Evolutionary conservation across 176 grass and related monocot genomes (phyloP), one percentile per base, ranked within the genome.

Genomic region (Aegilops umbellulata): DNA sequence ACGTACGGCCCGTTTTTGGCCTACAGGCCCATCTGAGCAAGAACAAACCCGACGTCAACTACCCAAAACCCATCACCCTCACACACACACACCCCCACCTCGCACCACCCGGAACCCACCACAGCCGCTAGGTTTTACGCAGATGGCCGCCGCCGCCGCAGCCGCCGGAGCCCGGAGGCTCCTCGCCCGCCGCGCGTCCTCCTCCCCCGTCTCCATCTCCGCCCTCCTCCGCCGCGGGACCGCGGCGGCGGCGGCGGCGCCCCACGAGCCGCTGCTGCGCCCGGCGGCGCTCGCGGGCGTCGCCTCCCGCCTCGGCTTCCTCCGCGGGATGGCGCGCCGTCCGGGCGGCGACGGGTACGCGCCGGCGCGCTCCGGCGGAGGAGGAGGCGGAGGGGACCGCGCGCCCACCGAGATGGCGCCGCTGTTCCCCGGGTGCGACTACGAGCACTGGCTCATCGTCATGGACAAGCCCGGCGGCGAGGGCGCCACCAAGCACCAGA

Each of bases 401-500:
- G 94, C 94, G 22, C 94, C 94, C 3, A 94, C 94, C n/a, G 97
- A 99, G 62, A 91, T 99, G 90, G 94, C 92, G 17, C 97, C 97
- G 0, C 92, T 99, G 3, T 99, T 99, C 76, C 94, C 97, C 0
- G 94, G 97, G 0, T 99, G 97, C 83, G 97, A 99, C 84, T 99
- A 99, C 85, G 93, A 99, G 88, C 97, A 96, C 92, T 99, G 92
- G 97, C 89, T 99, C 70, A 96, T 99, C 74, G 97, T 99, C 66
- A 96, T 96, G 97, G 97, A 99, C 73, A 99, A 93, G 87, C 97
- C 97, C 15, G 97, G 92, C 19, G 92, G 94, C 26, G 92, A 96
- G 82, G 84, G 88, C 17, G 94, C 97, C 58, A 85, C 92, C 20
- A 99, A 99, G 75, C 94, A 99, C 83, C 92, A 99, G 49, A 99